phyloP scores from a whole-genome alignment of 2,329 filamentous ascomycete genomes.

The Aspergillus viridinutans region DNA sequence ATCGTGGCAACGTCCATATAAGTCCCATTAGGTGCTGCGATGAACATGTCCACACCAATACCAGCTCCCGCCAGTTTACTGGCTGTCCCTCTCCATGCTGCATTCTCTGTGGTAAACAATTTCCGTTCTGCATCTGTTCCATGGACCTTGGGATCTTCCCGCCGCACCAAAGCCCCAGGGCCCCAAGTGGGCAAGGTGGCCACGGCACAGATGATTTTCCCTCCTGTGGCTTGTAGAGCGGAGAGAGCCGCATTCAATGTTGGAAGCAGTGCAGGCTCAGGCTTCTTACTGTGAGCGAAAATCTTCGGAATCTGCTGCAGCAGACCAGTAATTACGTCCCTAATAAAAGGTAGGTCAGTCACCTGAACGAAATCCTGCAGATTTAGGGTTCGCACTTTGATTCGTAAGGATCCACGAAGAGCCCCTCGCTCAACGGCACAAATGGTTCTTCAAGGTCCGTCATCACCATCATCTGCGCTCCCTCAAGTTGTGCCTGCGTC shows the following conservation, averaged over 20 bases:
- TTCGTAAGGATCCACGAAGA: slow-evolving; percentile 92
- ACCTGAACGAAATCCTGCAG: neutral
- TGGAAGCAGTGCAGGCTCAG: slow-evolving; percentile 82
- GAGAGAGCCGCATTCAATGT: slow-evolving; percentile 77
- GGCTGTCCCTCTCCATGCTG: slow-evolving; percentile 78
- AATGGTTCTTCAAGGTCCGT: slow-evolving; percentile 96
- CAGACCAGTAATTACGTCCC: slow-evolving; percentile 79
- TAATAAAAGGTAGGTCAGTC: slow-evolving; percentile 30
- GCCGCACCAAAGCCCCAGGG: slow-evolving; percentile 75
- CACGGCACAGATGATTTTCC: slow-evolving; percentile 85
- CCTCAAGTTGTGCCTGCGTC: slow-evolving; percentile 64
- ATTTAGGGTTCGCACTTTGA: slow-evolving; percentile 57
- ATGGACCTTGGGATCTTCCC: slow-evolving; percentile 82
- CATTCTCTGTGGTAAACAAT: slow-evolving; percentile 84
- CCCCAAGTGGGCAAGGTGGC: slow-evolving; percentile 89
- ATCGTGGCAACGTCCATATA: slow-evolving; percentile 93
- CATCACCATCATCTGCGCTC: slow-evolving; percentile 98
- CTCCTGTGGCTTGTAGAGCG: slow-evolving; percentile 81
- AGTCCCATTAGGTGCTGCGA: slow-evolving; percentile 82
- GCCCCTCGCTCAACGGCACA: slow-evolving; percentile 80
- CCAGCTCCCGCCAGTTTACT: slow-evolving; percentile 84
- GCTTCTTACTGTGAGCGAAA: slow-evolving; percentile 83
- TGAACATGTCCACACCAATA: slow-evolving; percentile 88
- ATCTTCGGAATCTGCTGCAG: slow-evolving; percentile 76
- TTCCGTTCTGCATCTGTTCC: slow-evolving; percentile 89